These are phyloP conservation scores for Cyclocybe cylindracea DNA, from an alignment of 768 basidiomycete species.

Conservation along the genomic window DNA sequence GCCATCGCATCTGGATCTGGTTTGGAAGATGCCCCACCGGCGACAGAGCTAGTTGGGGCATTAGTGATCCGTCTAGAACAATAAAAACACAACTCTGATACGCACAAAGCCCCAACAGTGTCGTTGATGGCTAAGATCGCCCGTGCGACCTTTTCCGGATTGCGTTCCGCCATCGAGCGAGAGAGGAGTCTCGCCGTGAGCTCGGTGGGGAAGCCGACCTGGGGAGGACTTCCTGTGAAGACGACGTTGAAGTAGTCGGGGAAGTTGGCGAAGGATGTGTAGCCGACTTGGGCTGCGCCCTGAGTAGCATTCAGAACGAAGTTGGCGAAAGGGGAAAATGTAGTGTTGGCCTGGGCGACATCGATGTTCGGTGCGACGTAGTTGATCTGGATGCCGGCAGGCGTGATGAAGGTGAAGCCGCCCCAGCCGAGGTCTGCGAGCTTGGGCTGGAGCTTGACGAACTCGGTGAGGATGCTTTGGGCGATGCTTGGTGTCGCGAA, in stretches of 20 bases:
- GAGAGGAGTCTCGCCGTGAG: slow-evolving; percentile 36
- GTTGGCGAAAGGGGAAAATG: slow-evolving; percentile 33
- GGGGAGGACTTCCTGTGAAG: neutral
- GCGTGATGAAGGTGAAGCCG: slow-evolving; percentile 30
- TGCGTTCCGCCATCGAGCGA: slow-evolving; percentile 20
- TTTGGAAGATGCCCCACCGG: slow-evolving; percentile 43
- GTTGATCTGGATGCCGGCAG: slow-evolving; percentile 18
- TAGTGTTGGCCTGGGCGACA: slow-evolving; percentile 31
- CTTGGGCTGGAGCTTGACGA: slow-evolving; percentile 31
- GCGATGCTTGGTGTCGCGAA: slow-evolving; percentile 29
- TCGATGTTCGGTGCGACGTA: slow-evolving; percentile 37
- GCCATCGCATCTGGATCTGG: slow-evolving; percentile 38
- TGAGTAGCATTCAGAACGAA: slow-evolving; percentile 23
- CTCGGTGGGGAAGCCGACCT: slow-evolving; percentile 27
- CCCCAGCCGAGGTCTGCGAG: slow-evolving; percentile 48
- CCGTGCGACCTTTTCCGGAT: slow-evolving; percentile 25
- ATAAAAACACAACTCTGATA: neutral
- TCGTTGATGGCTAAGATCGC: slow-evolving; percentile 18
- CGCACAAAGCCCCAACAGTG: slow-evolving; percentile 23
- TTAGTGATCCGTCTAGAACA: neutral
- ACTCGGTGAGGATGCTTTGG: slow-evolving; percentile 31
- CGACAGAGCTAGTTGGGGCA: slow-evolving; percentile 33
- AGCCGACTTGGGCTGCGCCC: slow-evolving; percentile 10
- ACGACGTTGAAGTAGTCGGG: slow-evolving; percentile 19
- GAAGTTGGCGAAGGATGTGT: slow-evolving; percentile 24